Conservation (phyloP, 441 rosid genomes). For the Aquilaria agallochum region DNA sequence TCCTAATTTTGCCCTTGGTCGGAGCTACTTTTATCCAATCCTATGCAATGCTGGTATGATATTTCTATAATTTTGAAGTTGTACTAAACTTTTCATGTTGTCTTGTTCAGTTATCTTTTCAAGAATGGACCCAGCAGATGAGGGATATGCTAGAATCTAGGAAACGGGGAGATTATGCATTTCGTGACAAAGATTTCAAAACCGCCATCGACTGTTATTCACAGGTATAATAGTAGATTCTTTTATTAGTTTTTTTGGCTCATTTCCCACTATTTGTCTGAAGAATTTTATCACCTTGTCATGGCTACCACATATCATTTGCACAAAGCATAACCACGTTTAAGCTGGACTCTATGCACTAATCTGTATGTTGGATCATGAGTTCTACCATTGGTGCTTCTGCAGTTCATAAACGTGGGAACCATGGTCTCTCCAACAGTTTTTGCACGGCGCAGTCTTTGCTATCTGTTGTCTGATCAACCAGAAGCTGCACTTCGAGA, state of each 20-base stretch:
- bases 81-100: not conserved
- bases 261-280: not conserved
- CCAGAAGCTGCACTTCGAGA: constrained; percentile 71
- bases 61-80: constrained; percentile 5
- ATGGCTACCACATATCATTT: not conserved
- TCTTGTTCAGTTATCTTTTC: constrained; percentile 58
- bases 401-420: constrained; percentile 61
- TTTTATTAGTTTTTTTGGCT: not conserved
- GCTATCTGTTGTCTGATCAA: constrained; percentile 59
- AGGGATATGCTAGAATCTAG: constrained; percentile 68
- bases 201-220: constrained; percentile 66
- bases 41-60: constrained; percentile 9
- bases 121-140: constrained; percentile 82
- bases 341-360: not conserved
- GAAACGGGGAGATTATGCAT: constrained; percentile 70
- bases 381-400: not conserved
- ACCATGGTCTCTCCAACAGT: constrained; percentile 67
- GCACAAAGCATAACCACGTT: not conserved
- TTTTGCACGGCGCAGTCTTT: constrained; percentile 74
- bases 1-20: not conserved
- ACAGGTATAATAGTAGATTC: constrained; percentile 37
- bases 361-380: not conserved
- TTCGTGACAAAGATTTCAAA: constrained; percentile 67
- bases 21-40: constrained; percentile 1
- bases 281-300: not conserved